Percentiles rank a stretch among this genome's conserved stretches.
These are phyloP conservation scores for Misopates orontium DNA, from an alignment of 257 asterid species.

Conservation along the genomic window DNA sequence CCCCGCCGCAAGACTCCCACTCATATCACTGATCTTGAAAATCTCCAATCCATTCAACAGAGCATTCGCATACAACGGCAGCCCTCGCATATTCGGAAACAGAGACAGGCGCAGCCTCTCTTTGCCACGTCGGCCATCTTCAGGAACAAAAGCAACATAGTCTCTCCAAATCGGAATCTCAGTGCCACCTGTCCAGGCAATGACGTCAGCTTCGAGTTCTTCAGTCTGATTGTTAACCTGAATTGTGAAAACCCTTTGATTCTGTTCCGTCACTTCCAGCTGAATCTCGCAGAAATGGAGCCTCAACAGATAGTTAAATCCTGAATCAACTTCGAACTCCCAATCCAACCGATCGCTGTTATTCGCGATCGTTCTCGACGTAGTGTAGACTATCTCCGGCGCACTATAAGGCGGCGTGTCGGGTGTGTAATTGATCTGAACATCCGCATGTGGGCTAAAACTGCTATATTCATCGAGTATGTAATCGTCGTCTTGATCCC, in stretches of 20 bases:
- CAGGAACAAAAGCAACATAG: slow-evolving; percentile 29
- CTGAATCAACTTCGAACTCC: slow-evolving; percentile 51
- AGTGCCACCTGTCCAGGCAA: slow-evolving; percentile 21
- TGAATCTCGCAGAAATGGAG: slow-evolving; percentile 56
- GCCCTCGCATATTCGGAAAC: slow-evolving; percentile 16
- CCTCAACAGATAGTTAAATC: slow-evolving; percentile 46
- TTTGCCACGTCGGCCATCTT: slow-evolving; percentile 26
- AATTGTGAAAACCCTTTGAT: slow-evolving; percentile 32
- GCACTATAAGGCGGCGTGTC: slow-evolving; percentile 45
- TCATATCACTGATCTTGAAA: slow-evolving; percentile 45
- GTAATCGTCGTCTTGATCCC: slow-evolving; percentile 32
- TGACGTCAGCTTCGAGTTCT: slow-evolving; percentile 27
- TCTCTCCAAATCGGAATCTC: slow-evolving; percentile 43
- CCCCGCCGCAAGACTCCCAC: slow-evolving; percentile 42
- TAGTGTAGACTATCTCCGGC: slow-evolving; percentile 41
- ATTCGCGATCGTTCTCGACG: slow-evolving; percentile 30
- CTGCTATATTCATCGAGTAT: background rate
- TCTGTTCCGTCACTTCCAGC: background rate
- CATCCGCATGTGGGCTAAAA: background rate
- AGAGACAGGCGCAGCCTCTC: slow-evolving; percentile 34
- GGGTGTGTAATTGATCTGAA: slow-evolving; percentile 24
- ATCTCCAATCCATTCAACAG: slow-evolving; percentile 65
- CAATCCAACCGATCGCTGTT: slow-evolving; percentile 29
- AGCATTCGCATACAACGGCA: background rate
- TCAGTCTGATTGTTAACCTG: slow-evolving; percentile 30